phyloP scores from a whole-genome alignment of 1,284 basidiomycete species.

The Nidula niveotomentosa region DNA sequence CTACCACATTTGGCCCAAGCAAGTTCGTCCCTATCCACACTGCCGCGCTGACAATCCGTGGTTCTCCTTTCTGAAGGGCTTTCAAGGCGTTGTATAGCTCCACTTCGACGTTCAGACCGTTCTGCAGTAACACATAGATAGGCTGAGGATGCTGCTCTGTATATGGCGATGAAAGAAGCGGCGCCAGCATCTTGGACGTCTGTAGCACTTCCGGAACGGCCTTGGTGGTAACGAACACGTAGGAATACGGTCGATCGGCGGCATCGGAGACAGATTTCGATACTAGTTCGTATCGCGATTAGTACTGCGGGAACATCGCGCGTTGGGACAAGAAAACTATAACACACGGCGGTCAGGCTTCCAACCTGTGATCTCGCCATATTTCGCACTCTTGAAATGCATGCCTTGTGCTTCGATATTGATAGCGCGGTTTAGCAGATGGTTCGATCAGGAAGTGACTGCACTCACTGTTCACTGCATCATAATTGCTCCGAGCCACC shows the following conservation, averaged over 20 bases:
- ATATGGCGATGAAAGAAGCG: conserved; percentile 55
- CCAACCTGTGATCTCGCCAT: conserved; percentile 59
- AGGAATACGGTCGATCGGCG: conserved; percentile 59
- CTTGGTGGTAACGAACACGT: conserved; percentile 74
- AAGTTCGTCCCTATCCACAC: conserved; percentile 57
- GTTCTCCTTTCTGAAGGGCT: conserved; percentile 33
- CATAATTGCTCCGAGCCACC: conserved; percentile 75
- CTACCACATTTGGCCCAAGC: conserved; percentile 42
- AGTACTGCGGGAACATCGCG: no score
- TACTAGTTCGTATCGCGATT: conserved; percentile 27
- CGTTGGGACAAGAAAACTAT: no score
- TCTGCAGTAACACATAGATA: conserved; percentile 72
- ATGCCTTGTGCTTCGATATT: conserved; percentile 44
- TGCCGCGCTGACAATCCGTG: conserved; percentile 53
- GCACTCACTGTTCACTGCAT: conserved; percentile 47
- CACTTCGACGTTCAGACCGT: conserved; percentile 74
- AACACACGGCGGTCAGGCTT: conserved; percentile 62
- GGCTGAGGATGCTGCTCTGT: conserved; percentile 46
- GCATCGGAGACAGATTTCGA: conserved; percentile 59
- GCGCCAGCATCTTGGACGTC: conserved; percentile 57
- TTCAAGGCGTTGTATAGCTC: conserved; percentile 61
- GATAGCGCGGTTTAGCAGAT: background rate
- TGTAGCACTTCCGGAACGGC: conserved; percentile 67
- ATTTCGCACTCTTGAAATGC: conserved; percentile 57
- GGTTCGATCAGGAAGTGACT: background rate